A percentile compares a stretch with the other conserved stretches of the same genome.
Conservation (phyloP, 2,329 filamentous ascomycete species). For the Aspergillus puulaauensis region DNA sequence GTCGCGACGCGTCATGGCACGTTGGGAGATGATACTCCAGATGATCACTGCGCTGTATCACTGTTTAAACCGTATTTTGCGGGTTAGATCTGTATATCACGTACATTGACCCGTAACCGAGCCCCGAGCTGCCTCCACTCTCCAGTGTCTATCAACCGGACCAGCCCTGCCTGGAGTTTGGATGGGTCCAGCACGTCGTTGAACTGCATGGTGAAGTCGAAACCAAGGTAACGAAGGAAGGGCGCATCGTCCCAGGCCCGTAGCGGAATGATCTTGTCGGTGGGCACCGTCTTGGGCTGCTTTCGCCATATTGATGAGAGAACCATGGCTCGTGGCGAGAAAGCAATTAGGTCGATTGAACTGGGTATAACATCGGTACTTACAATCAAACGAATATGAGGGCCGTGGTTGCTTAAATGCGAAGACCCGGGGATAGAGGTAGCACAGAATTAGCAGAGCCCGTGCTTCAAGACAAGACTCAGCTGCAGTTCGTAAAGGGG, state of each 20-base stretch:
- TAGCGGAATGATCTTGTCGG: slow-evolving; percentile 15
- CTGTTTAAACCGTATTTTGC: background rate
- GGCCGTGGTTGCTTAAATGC: too few species aligned
- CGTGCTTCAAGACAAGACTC: too few species aligned
- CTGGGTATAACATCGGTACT: too few species aligned
- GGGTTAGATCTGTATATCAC: background rate
- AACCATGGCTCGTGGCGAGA: too few species aligned
- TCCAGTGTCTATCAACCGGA: slow-evolving; percentile 41
- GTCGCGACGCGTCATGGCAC: background rate
- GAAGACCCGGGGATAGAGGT: too few species aligned
- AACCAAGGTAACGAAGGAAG: slow-evolving; percentile 5
- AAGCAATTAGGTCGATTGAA: too few species aligned
- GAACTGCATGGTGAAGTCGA: slow-evolving; percentile 39
- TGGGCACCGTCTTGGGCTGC: background rate
- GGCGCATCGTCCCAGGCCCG: slow-evolving; percentile 15
- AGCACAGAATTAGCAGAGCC: too few species aligned
- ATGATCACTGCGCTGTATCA: background rate
- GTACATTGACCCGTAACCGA: slow-evolving; percentile 41
- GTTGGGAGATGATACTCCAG: background rate
- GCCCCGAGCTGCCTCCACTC: slow-evolving; percentile 52
- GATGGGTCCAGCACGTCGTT: slow-evolving; percentile 49
- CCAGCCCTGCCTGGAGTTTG: slow-evolving; percentile 38
- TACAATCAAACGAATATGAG: too few species aligned
- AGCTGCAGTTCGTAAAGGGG: too few species aligned
- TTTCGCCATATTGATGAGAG: too few species aligned